Percentiles rank a stretch among this genome's conserved stretches.
Conservation (phyloP, 768 basidiomycete genomes). For the Lactarius indigo region DNA sequence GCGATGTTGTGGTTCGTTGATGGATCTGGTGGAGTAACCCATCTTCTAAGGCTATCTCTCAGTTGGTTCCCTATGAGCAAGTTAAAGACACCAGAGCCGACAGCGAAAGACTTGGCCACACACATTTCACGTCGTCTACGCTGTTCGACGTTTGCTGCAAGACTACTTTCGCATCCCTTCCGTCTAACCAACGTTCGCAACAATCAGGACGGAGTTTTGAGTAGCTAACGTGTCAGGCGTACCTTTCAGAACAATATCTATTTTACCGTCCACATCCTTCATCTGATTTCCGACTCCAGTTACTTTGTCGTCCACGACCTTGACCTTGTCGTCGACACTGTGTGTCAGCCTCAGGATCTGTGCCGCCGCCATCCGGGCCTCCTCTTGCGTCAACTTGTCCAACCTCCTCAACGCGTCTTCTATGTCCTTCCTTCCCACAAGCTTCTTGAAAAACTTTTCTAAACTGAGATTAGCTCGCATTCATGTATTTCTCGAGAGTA, state of each 20-base stretch:
- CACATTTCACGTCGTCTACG: too few species aligned
- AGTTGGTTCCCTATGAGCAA: too few species aligned
- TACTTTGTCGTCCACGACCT: neutral
- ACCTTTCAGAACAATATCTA: neutral
- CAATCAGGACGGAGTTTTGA: neutral
- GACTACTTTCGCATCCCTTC: neutral
- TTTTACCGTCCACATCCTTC: neutral
- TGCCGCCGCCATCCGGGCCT: neutral
- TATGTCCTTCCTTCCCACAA: neutral
- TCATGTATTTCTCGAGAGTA: neutral
- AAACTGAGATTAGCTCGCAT: rapidly evolving
- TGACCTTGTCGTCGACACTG: too few species aligned
- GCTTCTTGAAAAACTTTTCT: neutral
- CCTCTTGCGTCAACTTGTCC: neutral
- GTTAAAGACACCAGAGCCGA: too few species aligned
- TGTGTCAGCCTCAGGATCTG: neutral
- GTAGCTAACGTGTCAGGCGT: neutral
- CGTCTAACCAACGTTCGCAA: neutral
- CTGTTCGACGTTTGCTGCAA: neutral
- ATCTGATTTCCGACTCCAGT: neutral
- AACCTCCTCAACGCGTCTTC: neutral
- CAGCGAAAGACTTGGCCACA: too few species aligned
- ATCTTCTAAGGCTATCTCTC: too few species aligned
- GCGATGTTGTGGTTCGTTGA: too few species aligned
- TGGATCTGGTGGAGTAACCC: too few species aligned